Conservation (phyloP, 805 yeast species). For the Yarrowia bubula region DNA sequence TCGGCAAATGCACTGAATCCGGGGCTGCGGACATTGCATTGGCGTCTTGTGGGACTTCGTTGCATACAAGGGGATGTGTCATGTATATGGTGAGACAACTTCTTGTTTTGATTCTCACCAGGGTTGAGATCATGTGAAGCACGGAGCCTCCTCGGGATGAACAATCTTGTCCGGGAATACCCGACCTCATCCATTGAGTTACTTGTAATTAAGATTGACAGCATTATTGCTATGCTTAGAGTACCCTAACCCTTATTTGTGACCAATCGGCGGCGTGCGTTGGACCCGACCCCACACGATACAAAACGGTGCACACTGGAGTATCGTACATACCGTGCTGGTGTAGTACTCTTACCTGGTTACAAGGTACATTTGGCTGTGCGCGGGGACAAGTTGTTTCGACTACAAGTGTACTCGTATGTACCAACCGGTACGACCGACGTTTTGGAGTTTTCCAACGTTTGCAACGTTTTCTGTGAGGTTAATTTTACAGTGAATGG, state of each 20-base stretch:
- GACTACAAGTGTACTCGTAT: no score
- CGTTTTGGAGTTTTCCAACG: background rate
- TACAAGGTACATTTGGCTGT: no score
- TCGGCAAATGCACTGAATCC: background rate
- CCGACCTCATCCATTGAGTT: background rate
- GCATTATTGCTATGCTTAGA: background rate
- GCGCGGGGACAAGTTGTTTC: no score
- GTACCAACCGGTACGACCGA: no score
- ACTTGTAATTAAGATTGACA: background rate
- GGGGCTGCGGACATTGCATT: constrained; percentile 4
- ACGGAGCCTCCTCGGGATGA: background rate
- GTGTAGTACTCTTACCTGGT: no score
- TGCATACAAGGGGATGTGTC: background rate
- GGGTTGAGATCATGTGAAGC: no score
- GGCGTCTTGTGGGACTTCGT: background rate
- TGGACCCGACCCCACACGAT: background rate
- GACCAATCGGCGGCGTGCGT: background rate
- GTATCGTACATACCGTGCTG: background rate
- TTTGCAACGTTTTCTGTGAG: background rate
- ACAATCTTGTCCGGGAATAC: background rate
- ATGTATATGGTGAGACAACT: background rate
- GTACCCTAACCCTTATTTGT: background rate
- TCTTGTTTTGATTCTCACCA: no score
- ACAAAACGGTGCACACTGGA: no score
- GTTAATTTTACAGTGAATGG: background rate